These are phyloP conservation scores for Thozetella sp. DNA, from an alignment of 495 filamentous ascomycete genomes.

Conservation along the genomic window DNA sequence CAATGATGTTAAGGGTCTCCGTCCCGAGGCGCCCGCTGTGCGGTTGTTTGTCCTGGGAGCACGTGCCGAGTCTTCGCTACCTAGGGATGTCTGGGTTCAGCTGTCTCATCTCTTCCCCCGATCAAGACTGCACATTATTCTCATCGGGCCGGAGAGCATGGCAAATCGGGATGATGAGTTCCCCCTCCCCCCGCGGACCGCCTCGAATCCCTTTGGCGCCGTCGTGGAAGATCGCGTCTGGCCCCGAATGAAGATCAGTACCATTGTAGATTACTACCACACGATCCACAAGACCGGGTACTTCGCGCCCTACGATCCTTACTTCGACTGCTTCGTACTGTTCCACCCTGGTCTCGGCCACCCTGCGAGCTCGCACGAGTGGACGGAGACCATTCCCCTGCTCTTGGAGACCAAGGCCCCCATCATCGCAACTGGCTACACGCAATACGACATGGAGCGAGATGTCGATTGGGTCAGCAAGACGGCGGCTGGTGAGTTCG, in stretches of 20 bases:
- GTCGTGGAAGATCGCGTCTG: conserved; percentile 87
- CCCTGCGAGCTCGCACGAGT: conserved; percentile 88
- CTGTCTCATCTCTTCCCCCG: conserved; percentile 87
- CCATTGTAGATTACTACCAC: conserved; percentile 97
- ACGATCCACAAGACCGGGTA: conserved; percentile 86
- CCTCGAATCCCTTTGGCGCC: conserved; percentile 87
- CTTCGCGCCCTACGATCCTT: conserved; percentile 94
- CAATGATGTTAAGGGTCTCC: conserved; percentile 73
- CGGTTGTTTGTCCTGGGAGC: conserved; percentile 94
- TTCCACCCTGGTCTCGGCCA: conserved; percentile 97
- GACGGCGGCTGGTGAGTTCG: conserved; percentile 83
- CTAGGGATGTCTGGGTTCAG: conserved; percentile 92
- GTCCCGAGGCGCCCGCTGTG: conserved; percentile 80
- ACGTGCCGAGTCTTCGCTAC: conserved; percentile 93
- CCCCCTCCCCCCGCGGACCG: conserved; percentile 81
- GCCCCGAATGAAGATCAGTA: conserved; percentile 89
- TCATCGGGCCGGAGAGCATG: conserved; percentile 97
- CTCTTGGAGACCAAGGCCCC: conserved; percentile 94
- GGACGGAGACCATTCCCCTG: conserved; percentile 85
- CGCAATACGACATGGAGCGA: conserved; percentile 88
- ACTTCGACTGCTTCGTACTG: conserved; percentile 93
- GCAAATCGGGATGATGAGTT: conserved; percentile 85
- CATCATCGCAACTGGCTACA: conserved; percentile 92
- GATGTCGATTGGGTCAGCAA: conserved; percentile 89
- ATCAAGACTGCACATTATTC: conserved; percentile 78